A percentile compares a stretch with the other conserved stretches of the same genome.
Conservation (phyloP, 306 rosid species). For the Ochetophila trinervis region DNA sequence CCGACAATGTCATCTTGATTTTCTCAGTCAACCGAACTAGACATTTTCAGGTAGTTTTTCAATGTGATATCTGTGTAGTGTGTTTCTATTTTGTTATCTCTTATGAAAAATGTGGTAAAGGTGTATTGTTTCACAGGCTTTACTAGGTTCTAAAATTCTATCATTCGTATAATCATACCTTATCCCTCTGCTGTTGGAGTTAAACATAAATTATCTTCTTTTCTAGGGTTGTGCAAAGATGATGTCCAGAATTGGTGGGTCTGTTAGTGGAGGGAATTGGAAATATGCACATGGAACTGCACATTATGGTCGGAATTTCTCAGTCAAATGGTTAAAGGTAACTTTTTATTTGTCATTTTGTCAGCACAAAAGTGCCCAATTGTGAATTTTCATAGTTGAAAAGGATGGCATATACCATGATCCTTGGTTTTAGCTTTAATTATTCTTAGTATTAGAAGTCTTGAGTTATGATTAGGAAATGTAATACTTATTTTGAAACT, state of each 20-base stretch:
- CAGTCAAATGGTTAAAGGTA: slow-evolving; percentile 97
- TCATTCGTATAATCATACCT: background rate
- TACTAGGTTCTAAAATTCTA: slow-evolving; percentile 3
- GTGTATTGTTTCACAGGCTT: slow-evolving; percentile 4
- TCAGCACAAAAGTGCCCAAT: background rate
- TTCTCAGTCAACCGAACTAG: slow-evolving; percentile 99
- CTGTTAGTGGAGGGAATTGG: slow-evolving; percentile 98
- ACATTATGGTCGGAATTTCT: slow-evolving; percentile 94
- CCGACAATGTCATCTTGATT: slow-evolving; percentile 88
- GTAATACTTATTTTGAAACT: background rate
- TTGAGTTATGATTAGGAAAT: background rate
- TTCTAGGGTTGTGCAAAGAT: slow-evolving; percentile 98
- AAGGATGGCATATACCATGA: background rate
- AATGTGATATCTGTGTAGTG: slow-evolving; percentile 7
- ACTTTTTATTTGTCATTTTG: background rate
- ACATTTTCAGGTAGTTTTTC: slow-evolving; percentile 78
- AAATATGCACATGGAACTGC: slow-evolving; percentile 99
- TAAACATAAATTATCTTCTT: slow-evolving; percentile 26
- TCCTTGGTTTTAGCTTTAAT: background rate
- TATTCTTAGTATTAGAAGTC: background rate
- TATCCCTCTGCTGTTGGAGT: background rate
- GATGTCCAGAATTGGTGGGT: slow-evolving; percentile 97
- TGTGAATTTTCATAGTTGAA: background rate
- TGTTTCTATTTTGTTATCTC: background rate
- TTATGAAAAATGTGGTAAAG: background rate